Base-by-base conservation (phyloP, 139 green algal species). In the Chlorella sp. region DNA sequence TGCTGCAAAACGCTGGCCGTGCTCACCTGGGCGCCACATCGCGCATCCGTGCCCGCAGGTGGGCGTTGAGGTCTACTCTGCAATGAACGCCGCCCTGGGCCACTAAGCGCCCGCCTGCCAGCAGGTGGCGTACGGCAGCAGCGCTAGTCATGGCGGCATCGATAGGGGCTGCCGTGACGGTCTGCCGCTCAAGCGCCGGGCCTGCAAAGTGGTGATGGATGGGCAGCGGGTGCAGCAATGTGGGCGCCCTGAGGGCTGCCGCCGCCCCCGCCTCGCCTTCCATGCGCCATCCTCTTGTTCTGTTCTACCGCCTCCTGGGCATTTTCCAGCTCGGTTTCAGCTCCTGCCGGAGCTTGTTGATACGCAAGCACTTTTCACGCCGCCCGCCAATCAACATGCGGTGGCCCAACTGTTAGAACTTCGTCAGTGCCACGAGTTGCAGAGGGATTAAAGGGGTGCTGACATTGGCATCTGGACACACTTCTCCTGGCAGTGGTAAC, bases 11-110 rank as follows among this genome's bases (percentile, higher is more conserved):
- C n/a, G n/a, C n/a, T n/a, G n/a, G n/a, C 60, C 20, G 6, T 32
- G 14, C 60, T 67, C 20, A 67, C 16, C 17, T 67, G 60, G 60
- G 20, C 6, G 20, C 14, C 60, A 32, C 30, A n/a, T 67, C 17
- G 6, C 20, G 20, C 32, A 22, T 22, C 60, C 60, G 17, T 32
- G 17, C 32, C 40, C 22, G 40, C 94, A 98, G 88, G 95, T 98
- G 44, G 95, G 95, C 22, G 92, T 98, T 32, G 95, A 98, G 81
- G 94, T 98, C 26, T 96, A 96, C 90, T 95, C 90, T 48, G 95
- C 95, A 28, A 94, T 98, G 88, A 93, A 91, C 73, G 74, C 93
- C 38, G 93, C 93, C n/a, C 38, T 96, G 3, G 90, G 86, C 46
- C 32, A 24, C 16, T 86, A 74, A 86, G 54, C 40, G 6, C 26